Base-by-base conservation (phyloP, 805 yeast genomes). In the Myxozyma monticola region DNA sequence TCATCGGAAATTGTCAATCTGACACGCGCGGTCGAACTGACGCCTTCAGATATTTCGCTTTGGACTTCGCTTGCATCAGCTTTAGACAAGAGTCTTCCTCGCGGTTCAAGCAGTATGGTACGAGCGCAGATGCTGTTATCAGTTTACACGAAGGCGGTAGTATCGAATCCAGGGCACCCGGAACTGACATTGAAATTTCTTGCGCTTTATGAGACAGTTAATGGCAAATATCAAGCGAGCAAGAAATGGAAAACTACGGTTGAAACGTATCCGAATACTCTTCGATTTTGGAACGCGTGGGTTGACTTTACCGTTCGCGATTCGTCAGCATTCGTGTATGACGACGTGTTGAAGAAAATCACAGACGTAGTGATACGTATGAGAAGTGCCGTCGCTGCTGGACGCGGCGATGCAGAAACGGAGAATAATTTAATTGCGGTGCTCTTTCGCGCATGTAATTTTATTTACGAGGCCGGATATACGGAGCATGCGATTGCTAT, bases 401-500 rank as follows among this genome's bases (percentile, higher is more conserved):
- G n/a, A n/a, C n/a, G n/a, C n/a, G n/a, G n/a, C n/a, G 22, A 8
- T 14, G 14, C 18, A 14, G 46, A 43, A 20, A n/a, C 24, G 12
- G 56, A 51, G 34, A 9, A n/a, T 2, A 34, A n/a, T 14, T 9
- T 51, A 8, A 22, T 54, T 2, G 18, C 26, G 22, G 36, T 38
- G n/a, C 21, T 40, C 18, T 25, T 44, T n/a, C 25, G 42, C 10
- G 41, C 47, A 2, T 30, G 45, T 24, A 20, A 30, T 18, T 42
- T 46, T 14, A 42, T 46, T 14, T 31, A 18, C 21, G 56, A 54
- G 22, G 51, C 56, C 3, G 65, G 65, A 7, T 62, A 60, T 39
- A 25, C 29, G 8, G 65, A 62, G 42, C 44, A 46, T 18, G 60
- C 60, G 2, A 36, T 52, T n/a, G 60, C 51, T 1, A 40, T 60